A percentile compares a stretch with the other conserved stretches of the same genome.
Evolutionary conservation across 192 early-diverging fungal species (phyloP).

Genomic region (Polychytrium aggregatum): DNA sequence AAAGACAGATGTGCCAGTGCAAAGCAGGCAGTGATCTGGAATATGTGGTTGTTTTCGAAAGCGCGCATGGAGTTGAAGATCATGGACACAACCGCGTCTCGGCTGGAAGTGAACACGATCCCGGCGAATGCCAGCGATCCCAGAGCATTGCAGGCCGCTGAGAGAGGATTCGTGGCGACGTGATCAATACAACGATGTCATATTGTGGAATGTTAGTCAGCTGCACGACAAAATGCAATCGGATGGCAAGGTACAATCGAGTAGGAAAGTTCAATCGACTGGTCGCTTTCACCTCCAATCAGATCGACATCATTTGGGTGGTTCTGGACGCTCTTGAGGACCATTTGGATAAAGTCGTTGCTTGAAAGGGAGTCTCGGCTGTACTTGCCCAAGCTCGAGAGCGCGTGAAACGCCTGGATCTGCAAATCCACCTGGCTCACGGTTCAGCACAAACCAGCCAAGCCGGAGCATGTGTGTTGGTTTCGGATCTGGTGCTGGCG

Average conservation of each 20-base stretch:
- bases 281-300: neutral
- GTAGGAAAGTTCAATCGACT: no score
- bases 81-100: neutral
- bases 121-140: no score
- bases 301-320: conserved; percentile 5
- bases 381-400: conserved; percentile 9
- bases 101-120: no score
- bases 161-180: no score
- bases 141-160: no score
- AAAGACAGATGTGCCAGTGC: conserved; percentile 17
- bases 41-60: conserved; percentile 5
- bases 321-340: neutral
- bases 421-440: conserved; percentile 7
- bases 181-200: no score
- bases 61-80: conserved; percentile 13
- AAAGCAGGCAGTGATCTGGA: conserved; percentile 28
- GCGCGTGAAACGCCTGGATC: conserved; percentile 21
- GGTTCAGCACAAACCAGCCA: neutral
- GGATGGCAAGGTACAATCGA: conserved; percentile 3
- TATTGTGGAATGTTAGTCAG: conserved; percentile 6
- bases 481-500: no score
- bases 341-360: conserved; percentile 5
- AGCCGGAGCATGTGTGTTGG: no score
- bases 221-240: neutral
- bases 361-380: conserved; percentile 7